A percentile compares a stretch with the other conserved stretches of the same genome.
These are phyloP conservation scores for Arthrobotrys sphaeroides DNA, from an alignment of 2,329 filamentous ascomycete genomes.

Conservation along the genomic window DNA sequence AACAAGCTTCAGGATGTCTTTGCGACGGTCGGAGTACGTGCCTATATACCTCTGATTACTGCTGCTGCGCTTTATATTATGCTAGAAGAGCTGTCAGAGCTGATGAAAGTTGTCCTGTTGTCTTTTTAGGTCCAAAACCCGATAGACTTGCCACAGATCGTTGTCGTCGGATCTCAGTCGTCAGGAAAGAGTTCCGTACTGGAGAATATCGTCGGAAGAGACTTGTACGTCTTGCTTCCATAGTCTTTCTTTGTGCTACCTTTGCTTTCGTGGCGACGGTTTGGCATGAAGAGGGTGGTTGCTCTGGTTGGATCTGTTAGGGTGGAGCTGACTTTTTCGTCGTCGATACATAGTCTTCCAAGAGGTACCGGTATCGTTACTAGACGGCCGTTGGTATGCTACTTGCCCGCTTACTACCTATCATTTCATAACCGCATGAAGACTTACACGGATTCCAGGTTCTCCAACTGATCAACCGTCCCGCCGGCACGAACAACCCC, in stretches of 20 bases:
- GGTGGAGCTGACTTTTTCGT: neutral
- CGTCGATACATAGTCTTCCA: conserved; percentile 73
- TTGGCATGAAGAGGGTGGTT: neutral
- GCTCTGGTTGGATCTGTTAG: neutral
- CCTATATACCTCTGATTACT: neutral
- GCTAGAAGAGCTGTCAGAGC: conserved; percentile 11
- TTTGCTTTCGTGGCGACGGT: neutral
- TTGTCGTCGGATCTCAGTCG: conserved; percentile 96
- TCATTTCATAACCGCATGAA: neutral
- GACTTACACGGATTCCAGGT: conserved; percentile 62
- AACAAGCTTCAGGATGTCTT: conserved; percentile 99
- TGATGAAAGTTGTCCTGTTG: conserved; percentile 20
- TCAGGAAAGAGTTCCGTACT: conserved; percentile 99
- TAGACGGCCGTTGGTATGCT: conserved; percentile 78
- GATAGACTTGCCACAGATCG: conserved; percentile 98
- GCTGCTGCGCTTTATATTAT: neutral
- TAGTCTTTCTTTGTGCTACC: conserved; percentile 29
- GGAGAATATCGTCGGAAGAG: conserved; percentile 97
- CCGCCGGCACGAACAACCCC: conserved; percentile 67
- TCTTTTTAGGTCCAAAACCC: conserved; percentile 85
- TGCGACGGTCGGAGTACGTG: conserved; percentile 84
- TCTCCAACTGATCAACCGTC: conserved; percentile 95
- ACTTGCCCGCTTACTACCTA: neutral
- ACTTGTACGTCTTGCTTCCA: conserved; percentile 77
- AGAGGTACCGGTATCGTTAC: conserved; percentile 98